Conservation (phyloP, 805 yeast genomes). For the Dipodascus albidus region DNA sequence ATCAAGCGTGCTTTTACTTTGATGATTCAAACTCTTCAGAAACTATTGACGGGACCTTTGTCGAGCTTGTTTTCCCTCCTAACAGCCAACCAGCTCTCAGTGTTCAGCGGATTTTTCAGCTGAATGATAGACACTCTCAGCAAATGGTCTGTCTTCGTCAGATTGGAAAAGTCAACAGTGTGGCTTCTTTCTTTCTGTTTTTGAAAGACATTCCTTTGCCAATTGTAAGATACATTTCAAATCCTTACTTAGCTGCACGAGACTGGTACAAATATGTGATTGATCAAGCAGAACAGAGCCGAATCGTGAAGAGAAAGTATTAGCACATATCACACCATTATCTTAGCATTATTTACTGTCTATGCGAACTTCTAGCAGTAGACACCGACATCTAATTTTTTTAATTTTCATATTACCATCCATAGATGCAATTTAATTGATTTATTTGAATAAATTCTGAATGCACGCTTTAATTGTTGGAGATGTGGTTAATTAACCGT, state of each 20-base stretch:
- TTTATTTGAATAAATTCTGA: background rate
- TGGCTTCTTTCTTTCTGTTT: background rate
- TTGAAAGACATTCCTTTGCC: background rate
- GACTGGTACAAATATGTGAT: background rate
- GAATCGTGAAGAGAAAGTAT: background rate
- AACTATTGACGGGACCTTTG: background rate
- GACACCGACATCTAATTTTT: background rate
- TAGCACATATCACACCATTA: background rate
- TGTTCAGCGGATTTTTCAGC: background rate
- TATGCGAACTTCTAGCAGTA: background rate
- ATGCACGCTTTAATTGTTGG: background rate
- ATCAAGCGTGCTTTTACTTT: background rate
- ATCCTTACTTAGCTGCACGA: background rate
- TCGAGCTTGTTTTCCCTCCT: background rate
- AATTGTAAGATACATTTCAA: background rate
- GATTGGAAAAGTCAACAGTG: background rate
- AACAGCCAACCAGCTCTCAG: background rate
- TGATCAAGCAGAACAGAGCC: background rate
- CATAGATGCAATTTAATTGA: background rate
- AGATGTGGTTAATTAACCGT: background rate
- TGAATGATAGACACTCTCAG: background rate
- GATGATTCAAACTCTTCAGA: background rate
- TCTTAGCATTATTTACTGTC: background rate
- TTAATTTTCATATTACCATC: no score
- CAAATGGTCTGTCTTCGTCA: background rate